Base-by-base conservation (phyloP, 257 asterid genomes). In the Phtheirospermum japonicum region DNA sequence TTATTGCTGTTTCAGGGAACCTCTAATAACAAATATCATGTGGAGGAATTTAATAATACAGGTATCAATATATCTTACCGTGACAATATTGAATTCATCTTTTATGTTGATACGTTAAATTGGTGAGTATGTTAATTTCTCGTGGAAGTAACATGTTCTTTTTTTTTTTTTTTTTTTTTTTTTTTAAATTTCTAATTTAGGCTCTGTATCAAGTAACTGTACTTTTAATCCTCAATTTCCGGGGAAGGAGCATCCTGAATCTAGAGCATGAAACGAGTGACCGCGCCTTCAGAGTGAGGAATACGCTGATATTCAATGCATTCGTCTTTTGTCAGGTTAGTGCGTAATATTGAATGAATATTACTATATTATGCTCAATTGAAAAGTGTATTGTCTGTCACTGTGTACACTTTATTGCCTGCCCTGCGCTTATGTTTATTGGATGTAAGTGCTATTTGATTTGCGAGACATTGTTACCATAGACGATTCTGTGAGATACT, bases 1-100 rank as follows among this genome's bases (percentile, higher is more conserved):
- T 68, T 48, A 49, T 58, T 42, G 26, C 54, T 73, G 20, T 80
- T 76, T 50, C 66, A 91, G 98, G 94, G 98, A 91, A 72, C 98
- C 99, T 70, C 86, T 92, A 7, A 85, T 92, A 62, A 89, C 99
- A 64, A 92, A 92, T 74, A 81, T 89, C 69, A 89, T 92, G 99
- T 92, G 99, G 99, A 85, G 99, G 83, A 92, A 92, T 77, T 68
- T 88, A 76, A 23, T 88, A 48, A 69, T 91, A 68, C 98, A 91
- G 98, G 98, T 91, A 83, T 23, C 16, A 2, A 7, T 18, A 55
- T 28, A 26, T 31, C 59, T 45, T 16, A 4, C 16, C 17, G 14
- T 7, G 54, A 19, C 23, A 2, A 19, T 7, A 14, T 37, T 12
- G 16, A 66, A 46, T 53, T 42, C 62, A 33, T 56, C 40, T 65